These are phyloP conservation scores for Prillingera fragicola DNA, from an alignment of 1,284 basidiomycete species.

Conservation along the genomic window DNA sequence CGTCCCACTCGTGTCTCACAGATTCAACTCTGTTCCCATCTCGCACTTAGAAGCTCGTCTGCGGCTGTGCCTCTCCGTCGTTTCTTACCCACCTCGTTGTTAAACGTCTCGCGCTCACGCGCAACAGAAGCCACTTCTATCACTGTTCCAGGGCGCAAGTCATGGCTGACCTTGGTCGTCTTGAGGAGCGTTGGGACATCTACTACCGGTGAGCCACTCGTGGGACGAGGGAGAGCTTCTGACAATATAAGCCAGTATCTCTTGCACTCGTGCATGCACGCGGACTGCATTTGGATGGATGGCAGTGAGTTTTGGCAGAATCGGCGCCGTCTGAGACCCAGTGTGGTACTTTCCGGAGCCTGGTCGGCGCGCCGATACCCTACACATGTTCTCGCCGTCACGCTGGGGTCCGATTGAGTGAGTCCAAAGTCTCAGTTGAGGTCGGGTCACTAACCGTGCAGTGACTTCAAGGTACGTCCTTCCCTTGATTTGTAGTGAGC, in stretches of 20 bases:
- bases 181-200: constrained; percentile 17
- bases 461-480: constrained; percentile 13
- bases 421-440: constrained; percentile 6
- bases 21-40: not conserved
- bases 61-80: not conserved
- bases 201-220: constrained; percentile 12
- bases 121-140: not conserved
- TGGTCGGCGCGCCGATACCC: constrained; percentile 19
- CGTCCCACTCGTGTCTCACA: no score
- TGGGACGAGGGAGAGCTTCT: not conserved
- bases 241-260: constrained; percentile 16
- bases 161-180: constrained; percentile 12
- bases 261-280: constrained; percentile 24
- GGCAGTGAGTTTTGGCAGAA: constrained; percentile 14
- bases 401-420: constrained; percentile 20
- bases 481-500: no score
- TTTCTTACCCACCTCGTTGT: constrained; percentile 1
- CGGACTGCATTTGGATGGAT: constrained; percentile 25
- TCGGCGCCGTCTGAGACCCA: not conserved
- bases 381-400: constrained; percentile 30
- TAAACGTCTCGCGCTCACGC: not conserved
- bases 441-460: constrained; percentile 3
- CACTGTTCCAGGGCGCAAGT: constrained; percentile 11
- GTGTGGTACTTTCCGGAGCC: constrained; percentile 37
- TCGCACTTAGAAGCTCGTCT: no score